Evolutionary conservation across 208 protist genomes (phyloP).

Genomic region (Trypanosoma grayi): DNA sequence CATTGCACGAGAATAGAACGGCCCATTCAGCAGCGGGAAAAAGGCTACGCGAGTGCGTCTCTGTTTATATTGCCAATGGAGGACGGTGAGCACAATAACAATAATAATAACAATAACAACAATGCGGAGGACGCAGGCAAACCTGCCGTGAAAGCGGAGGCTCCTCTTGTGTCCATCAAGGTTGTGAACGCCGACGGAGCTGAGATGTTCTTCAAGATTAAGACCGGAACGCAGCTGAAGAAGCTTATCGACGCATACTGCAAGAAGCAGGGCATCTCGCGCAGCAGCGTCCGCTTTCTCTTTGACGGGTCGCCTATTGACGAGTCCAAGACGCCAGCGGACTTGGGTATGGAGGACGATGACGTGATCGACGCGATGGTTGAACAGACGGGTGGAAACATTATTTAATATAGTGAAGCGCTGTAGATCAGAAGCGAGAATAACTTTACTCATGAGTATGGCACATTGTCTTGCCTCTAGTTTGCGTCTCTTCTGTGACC

Average conservation of each 20-base stretch:
- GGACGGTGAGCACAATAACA: conserved; percentile 9
- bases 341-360: conserved; percentile 94
- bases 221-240: conserved; percentile 90
- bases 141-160: conserved; percentile 57
- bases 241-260: conserved; percentile 98
- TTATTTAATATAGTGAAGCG: no score
- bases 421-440: not conserved
- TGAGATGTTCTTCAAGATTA: conserved; percentile 98
- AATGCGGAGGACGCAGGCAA: conserved; percentile 18
- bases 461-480: no score
- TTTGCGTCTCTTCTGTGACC: no score
- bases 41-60: not conserved
- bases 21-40: not conserved
- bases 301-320: conserved; percentile 94
- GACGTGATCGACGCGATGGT: conserved; percentile 95
- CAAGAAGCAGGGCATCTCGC: conserved; percentile 93
- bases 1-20: not conserved
- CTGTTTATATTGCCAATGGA: conserved; percentile 1
- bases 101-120: conserved; percentile 28
- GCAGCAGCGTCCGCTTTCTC: conserved; percentile 93
- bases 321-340: conserved; percentile 90
- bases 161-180: conserved; percentile 85
- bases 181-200: conserved; percentile 92
- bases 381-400: conserved; percentile 82
- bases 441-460: no score